Percentiles rank a stretch among this genome's conserved stretches.
These are phyloP conservation scores for Punica granatum DNA, from an alignment of 345 rosid species.

Conservation along the genomic window DNA sequence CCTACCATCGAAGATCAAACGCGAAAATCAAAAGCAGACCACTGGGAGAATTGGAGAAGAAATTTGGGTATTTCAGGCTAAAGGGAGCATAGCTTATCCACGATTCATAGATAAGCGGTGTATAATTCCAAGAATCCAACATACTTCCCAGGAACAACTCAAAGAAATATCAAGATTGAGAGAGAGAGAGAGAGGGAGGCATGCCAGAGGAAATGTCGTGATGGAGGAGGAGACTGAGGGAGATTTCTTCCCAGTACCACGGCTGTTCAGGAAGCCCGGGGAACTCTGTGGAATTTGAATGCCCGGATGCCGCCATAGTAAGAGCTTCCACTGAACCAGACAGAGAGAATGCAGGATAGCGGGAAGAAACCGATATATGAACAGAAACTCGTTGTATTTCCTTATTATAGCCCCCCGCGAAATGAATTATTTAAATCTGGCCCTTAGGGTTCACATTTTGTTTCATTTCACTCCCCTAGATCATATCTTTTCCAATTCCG, in stretches of 20 bases:
- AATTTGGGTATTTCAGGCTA: background rate
- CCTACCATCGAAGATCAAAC: background rate
- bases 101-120: no score
- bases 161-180: background rate
- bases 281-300: background rate
- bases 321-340: constrained; percentile 2
- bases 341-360: no score
- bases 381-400: no score
- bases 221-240: background rate
- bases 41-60: background rate
- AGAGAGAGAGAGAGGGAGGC: constrained; percentile 1
- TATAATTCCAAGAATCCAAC: background rate
- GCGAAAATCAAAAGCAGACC: background rate
- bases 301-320: background rate
- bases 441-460: no score
- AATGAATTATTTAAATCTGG: no score
- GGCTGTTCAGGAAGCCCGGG: constrained; percentile 14
- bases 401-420: no score
- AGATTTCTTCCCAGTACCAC: constrained; percentile 15
- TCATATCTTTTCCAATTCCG: no score
- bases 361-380: no score
- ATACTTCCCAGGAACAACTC: background rate
- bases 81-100: no score
- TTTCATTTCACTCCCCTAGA: no score
- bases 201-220: background rate